These are phyloP conservation scores for Zymoseptoria brevis DNA, from an alignment of 2,329 filamentous ascomycete genomes.

Conservation along the genomic window DNA sequence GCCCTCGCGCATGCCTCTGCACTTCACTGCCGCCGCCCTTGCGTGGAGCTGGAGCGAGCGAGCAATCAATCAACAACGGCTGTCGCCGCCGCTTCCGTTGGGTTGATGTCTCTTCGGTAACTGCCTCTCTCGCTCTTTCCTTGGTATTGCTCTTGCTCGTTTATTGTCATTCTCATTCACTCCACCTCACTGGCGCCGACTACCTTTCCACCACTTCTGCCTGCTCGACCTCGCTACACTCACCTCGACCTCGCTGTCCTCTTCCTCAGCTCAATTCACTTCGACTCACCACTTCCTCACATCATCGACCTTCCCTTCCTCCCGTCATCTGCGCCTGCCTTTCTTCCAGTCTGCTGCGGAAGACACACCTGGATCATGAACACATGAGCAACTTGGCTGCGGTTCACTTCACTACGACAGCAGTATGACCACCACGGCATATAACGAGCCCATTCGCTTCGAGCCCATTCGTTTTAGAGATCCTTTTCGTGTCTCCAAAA, in stretches of 20 bases:
- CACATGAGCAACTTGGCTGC: too few species aligned
- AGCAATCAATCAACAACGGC: constrained; percentile 17
- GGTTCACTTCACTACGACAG: not conserved
- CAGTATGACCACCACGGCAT: constrained; percentile 11
- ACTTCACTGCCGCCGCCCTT: constrained; percentile 24
- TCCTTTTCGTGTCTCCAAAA: constrained; percentile 26
- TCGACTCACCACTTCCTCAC: constrained; percentile 1
- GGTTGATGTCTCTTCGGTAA: not conserved
- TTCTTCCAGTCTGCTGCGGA: constrained; percentile 9
- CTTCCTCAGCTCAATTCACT: constrained; percentile 30
- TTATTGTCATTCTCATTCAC: constrained; percentile 50
- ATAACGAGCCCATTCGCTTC: not conserved
- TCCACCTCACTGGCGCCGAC: constrained; percentile 38
- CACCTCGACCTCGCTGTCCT: constrained; percentile 45
- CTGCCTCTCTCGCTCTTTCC: not conserved
- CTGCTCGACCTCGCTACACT: constrained; percentile 30
- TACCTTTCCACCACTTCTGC: not conserved
- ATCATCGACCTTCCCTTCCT: not conserved
- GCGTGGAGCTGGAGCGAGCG: constrained; percentile 16
- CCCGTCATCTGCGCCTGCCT: not conserved
- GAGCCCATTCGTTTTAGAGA: constrained; percentile 25
- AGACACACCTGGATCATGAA: not conserved
- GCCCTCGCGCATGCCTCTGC: constrained; percentile 20
- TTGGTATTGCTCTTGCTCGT: not conserved
- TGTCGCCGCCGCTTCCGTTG: constrained; percentile 11